Evolutionary conservation across 2,329 filamentous ascomycete species (phyloP).

Genomic region (Fusarium chaquense): DNA sequence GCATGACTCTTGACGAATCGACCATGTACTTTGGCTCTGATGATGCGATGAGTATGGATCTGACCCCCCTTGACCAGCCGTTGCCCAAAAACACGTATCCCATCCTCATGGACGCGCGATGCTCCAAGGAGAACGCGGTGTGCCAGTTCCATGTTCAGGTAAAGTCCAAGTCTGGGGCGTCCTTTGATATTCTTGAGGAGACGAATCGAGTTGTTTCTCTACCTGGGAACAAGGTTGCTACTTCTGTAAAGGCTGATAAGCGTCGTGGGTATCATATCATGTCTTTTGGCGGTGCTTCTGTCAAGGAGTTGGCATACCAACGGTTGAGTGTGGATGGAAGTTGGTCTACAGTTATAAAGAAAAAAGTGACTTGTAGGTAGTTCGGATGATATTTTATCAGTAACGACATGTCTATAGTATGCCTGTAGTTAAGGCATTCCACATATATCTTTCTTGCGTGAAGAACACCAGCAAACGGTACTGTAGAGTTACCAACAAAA

Average conservation of each 20-base stretch:
- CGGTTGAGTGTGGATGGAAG: constrained; percentile 20
- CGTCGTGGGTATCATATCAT: constrained; percentile 9
- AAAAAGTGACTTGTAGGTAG: neutral
- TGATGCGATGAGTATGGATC: constrained; percentile 47
- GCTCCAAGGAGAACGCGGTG: neutral
- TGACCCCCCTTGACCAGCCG: constrained; percentile 50
- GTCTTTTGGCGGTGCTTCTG: neutral
- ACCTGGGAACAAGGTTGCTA: constrained; percentile 2
- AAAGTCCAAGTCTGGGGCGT: constrained; percentile 14
- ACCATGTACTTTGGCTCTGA: constrained; percentile 46
- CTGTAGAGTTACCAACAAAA: neutral
- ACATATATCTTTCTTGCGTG: neutral
- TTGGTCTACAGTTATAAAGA: constrained; percentile 28
- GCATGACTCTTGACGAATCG: constrained; percentile 46
- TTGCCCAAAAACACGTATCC: constrained; percentile 50
- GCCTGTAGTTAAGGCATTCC: too few relatives aligned
- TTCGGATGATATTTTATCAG: too few relatives aligned
- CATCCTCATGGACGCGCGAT: constrained; percentile 38
- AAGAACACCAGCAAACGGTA: neutral
- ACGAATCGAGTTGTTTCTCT: constrained; percentile 32
- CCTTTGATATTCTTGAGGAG: constrained; percentile 35
- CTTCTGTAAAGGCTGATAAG: neutral
- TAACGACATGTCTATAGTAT: too few relatives aligned
- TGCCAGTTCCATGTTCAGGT: constrained; percentile 12
- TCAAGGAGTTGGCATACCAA: constrained; percentile 31